Conservation (phyloP, 495 filamentous ascomycete species). For the Friedmanniomyces endolithicus region DNA sequence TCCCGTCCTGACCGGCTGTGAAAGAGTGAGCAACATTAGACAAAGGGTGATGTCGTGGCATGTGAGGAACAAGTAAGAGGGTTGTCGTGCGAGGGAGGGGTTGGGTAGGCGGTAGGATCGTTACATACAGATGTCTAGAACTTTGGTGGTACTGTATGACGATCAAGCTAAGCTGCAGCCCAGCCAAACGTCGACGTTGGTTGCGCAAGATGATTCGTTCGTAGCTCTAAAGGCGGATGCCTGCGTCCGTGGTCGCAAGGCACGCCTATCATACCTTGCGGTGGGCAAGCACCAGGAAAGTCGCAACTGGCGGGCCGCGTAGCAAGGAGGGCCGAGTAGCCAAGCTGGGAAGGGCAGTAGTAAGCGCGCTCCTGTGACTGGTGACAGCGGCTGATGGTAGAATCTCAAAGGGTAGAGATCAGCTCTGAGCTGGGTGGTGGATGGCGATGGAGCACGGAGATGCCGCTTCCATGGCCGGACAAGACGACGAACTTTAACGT, state of each 20-base stretch:
- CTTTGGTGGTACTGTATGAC: background rate
- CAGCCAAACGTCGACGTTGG: background rate
- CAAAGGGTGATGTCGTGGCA: background rate
- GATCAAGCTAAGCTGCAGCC: background rate
- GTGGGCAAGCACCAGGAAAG: background rate
- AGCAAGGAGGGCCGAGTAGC: too few relatives aligned
- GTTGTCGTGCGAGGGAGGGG: background rate
- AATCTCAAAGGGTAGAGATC: background rate
- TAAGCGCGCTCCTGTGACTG: background rate
- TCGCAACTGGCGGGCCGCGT: background rate
- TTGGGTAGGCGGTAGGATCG: constrained; percentile 1
- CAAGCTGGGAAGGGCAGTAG: background rate
- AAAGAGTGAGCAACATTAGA: constrained; percentile 55
- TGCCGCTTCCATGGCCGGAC: background rate
- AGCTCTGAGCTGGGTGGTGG: too few relatives aligned
- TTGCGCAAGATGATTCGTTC: background rate
- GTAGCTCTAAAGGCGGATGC: background rate
- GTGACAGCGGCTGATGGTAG: background rate
- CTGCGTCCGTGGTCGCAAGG: background rate
- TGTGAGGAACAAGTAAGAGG: background rate
- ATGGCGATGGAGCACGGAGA: background rate
- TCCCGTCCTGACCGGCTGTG: constrained; percentile 45
- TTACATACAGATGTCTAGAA: constrained; percentile 10
- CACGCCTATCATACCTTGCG: background rate
- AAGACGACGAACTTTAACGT: background rate